phyloP scores from a whole-genome alignment of 1,284 basidiomycete species.

The Irpex sp. region DNA sequence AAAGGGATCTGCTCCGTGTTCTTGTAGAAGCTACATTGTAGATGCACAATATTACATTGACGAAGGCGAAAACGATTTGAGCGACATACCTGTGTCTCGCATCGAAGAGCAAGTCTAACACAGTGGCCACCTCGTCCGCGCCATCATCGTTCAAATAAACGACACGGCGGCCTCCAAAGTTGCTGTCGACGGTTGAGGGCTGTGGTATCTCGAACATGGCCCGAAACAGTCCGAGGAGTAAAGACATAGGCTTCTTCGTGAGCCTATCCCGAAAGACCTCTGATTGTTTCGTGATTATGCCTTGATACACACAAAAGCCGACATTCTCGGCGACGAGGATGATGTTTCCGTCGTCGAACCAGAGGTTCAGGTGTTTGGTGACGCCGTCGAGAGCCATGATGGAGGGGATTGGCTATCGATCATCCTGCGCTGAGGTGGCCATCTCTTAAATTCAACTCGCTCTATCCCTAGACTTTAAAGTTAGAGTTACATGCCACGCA shows the following conservation, averaged over 20 bases:
- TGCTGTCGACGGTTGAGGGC: not conserved
- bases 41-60: not conserved
- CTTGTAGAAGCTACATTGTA: not conserved
- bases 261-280: slow-evolving; percentile 7
- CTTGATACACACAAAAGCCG: slow-evolving; percentile 9
- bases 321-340: slow-evolving; percentile 6
- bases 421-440: too few relatives aligned
- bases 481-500: too few relatives aligned
- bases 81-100: not conserved
- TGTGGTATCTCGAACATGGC: slow-evolving; percentile 11
- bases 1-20: not conserved
- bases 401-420: not conserved
- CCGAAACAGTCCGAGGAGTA: too few relatives aligned
- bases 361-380: not conserved
- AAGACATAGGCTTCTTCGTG: too few relatives aligned
- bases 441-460: too few relatives aligned
- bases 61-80: too few relatives aligned
- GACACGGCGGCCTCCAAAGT: slow-evolving; percentile 7
- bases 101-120: slow-evolving; percentile 2
- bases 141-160: slow-evolving; percentile 9
- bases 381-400: not conserved
- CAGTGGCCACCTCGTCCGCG: slow-evolving; percentile 9
- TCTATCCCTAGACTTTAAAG: too few relatives aligned
- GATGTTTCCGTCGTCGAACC: slow-evolving; percentile 16
- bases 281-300: slow-evolving; percentile 4